Evolutionary conservation across 805 yeast species (phyloP), one percentile per base, ranked within the genome.

Genomic region (Candida suzukii): DNA sequence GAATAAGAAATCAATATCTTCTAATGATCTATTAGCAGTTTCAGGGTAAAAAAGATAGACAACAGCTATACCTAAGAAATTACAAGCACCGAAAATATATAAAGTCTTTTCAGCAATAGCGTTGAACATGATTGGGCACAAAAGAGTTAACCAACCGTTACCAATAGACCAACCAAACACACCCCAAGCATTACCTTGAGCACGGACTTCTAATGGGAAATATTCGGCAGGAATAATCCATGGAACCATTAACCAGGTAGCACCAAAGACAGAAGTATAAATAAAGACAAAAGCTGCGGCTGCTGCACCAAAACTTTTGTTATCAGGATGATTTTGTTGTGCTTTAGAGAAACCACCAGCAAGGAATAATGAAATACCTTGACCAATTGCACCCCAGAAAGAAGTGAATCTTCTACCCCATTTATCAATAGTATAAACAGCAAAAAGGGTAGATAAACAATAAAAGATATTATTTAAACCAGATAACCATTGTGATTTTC

Each of bases 11-110:
- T 50, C 51, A 35, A 51, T 47, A 32, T 76, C 80, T 58, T 78
- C 84, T 60, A 78, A 68, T 42, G 79, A 66, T 56, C 68, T 68
- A 21, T 80, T 81, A 48, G 68, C 74, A 18, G 86, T 79, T 53
- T 79, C 86, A 26, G 82, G 83, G 66, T 69, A 72, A 50, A 73
- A 41, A 6, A 43, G 38, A 18, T 38, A 41, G 21, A 41, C 37
- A 12, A 41, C 21, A 11, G 41, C 37, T 1, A 61, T 42, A 30
- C 40, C 38, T 16, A 39, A 24, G 17, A 56, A 47, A 46, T 60
- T 59, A 47, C 50, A 53, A 24, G 45, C 60, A 35, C 60, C 63
- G 43, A 60, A 60, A 30, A 60, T 53, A 44, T 59, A 60, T 16
- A 58, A 44, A 1, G 63, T 60, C 45, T 53, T 57, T 39, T 60